Percentiles rank a stretch among this genome's conserved stretches.
Conservation (phyloP, 495 filamentous ascomycete genomes). For the Massariosphaeria phaeospora region DNA sequence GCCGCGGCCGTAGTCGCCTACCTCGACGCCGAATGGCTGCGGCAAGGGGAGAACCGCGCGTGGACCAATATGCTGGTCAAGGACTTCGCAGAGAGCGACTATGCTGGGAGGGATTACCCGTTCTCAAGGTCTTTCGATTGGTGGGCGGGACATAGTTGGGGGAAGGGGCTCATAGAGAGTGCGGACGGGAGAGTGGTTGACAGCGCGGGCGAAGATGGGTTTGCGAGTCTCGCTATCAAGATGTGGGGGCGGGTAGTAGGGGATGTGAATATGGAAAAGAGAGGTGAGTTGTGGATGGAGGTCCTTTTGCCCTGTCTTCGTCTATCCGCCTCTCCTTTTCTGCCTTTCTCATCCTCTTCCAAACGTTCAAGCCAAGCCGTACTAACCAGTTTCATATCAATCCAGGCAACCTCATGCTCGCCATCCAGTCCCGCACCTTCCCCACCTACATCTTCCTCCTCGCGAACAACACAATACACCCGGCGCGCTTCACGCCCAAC, state of each 20-base stretch:
- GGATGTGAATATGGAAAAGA: constrained; percentile 75
- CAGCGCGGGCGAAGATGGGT: constrained; percentile 83
- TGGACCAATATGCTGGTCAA: constrained; percentile 64
- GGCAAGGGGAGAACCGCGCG: constrained; percentile 54
- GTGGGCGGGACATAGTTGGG: constrained; percentile 90
- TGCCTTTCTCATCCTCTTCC: background rate
- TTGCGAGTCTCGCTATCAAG: constrained; percentile 74
- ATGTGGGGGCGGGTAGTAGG: constrained; percentile 81
- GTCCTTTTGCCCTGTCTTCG: too few relatives aligned
- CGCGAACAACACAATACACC: constrained; percentile 66
- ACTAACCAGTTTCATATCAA: background rate
- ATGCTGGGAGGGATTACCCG: constrained; percentile 66
- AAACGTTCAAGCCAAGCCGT: too few relatives aligned
- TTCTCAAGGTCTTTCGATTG: constrained; percentile 75
- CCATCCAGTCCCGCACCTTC: constrained; percentile 64
- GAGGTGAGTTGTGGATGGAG: too few relatives aligned
- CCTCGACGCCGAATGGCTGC: constrained; percentile 71
- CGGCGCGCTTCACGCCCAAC: constrained; percentile 70
- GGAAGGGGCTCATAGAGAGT: constrained; percentile 81
- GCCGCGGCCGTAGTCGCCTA: constrained; percentile 77
- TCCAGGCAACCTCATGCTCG: constrained; percentile 66
- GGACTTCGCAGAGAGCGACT: constrained; percentile 63
- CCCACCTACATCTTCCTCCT: constrained; percentile 77
- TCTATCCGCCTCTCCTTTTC: background rate
- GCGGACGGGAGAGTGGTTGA: constrained; percentile 90